phyloP scores from a whole-genome alignment of 148 eudicot genomes.

The Dysphania ambrosioides region DNA sequence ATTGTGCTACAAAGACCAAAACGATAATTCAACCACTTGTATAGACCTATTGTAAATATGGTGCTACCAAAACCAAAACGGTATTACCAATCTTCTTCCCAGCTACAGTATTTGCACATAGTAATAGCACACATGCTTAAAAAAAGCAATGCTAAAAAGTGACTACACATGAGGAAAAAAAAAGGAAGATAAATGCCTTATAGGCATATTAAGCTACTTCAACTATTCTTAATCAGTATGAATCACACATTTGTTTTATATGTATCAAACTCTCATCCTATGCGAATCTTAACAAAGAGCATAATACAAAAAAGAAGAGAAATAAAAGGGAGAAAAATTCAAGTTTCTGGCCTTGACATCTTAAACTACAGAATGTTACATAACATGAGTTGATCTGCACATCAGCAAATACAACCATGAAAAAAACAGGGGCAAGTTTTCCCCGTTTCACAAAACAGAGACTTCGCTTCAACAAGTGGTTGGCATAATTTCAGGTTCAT shows the following conservation, averaged over 20 bases:
- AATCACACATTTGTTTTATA: background rate
- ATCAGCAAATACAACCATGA: constrained; percentile 46
- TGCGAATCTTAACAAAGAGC: background rate
- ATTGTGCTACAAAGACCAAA: background rate
- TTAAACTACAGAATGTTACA: constrained; percentile 28
- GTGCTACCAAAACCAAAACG: background rate
- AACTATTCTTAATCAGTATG: background rate
- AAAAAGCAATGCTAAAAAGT: background rate
- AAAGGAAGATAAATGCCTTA: background rate
- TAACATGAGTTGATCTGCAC: constrained; percentile 50
- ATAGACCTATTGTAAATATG: background rate
- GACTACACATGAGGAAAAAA: background rate
- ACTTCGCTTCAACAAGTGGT: constrained; percentile 24
- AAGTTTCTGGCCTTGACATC: background rate
- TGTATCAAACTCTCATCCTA: background rate
- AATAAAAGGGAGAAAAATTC: background rate
- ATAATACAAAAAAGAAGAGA: background rate
- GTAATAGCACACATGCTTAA: background rate
- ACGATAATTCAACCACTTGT: too few relatives aligned
- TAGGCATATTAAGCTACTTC: background rate
- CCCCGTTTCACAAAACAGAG: constrained; percentile 31
- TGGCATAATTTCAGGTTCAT: constrained; percentile 11
- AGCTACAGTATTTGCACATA: background rate
- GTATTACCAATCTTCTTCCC: background rate
- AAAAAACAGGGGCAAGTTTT: constrained; percentile 32